These are phyloP conservation scores for Dentipellis fragilis DNA, from an alignment of 768 basidiomycete species.

Conservation along the genomic window DNA sequence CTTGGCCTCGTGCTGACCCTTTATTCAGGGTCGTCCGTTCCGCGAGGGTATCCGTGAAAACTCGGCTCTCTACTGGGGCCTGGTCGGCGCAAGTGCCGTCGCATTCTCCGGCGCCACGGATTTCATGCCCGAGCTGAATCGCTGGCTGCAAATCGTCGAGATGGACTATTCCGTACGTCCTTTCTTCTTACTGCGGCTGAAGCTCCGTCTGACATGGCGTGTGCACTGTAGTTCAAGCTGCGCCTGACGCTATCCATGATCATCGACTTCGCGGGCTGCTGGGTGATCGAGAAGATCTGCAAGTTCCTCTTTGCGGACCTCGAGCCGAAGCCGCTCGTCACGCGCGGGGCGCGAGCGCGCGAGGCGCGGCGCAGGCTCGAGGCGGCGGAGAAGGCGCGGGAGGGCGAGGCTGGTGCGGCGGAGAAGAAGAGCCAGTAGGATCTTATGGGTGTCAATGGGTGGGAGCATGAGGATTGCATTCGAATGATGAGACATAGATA, in stretches of 20 bases:
- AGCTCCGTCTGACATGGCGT: neutral
- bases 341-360: constrained; percentile 72
- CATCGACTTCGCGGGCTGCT: constrained; percentile 84
- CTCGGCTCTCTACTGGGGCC: constrained; percentile 84
- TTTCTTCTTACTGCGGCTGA: neutral
- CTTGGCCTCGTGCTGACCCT: neutral
- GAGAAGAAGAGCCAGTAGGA: constrained; percentile 29
- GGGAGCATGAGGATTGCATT: neutral
- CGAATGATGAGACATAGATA: neutral
- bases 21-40: constrained; percentile 80
- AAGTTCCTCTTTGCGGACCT: constrained; percentile 84
- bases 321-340: constrained; percentile 78
- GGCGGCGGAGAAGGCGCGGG: constrained; percentile 16
- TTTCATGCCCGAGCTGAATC: constrained; percentile 88
- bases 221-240: constrained; percentile 66
- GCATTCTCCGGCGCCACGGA: constrained; percentile 93
- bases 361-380: constrained; percentile 47
- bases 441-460: neutral
- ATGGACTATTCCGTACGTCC: constrained; percentile 66
- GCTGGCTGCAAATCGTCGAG: constrained; percentile 95
- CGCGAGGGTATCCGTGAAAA: constrained; percentile 97
- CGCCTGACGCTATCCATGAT: constrained; percentile 74
- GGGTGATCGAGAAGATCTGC: constrained; percentile 69
- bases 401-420: constrained; percentile 4
- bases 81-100: constrained; percentile 80